These are phyloP conservation scores for Cercospora janseana DNA, from an alignment of 2,329 filamentous ascomycete genomes.

Conservation along the genomic window DNA sequence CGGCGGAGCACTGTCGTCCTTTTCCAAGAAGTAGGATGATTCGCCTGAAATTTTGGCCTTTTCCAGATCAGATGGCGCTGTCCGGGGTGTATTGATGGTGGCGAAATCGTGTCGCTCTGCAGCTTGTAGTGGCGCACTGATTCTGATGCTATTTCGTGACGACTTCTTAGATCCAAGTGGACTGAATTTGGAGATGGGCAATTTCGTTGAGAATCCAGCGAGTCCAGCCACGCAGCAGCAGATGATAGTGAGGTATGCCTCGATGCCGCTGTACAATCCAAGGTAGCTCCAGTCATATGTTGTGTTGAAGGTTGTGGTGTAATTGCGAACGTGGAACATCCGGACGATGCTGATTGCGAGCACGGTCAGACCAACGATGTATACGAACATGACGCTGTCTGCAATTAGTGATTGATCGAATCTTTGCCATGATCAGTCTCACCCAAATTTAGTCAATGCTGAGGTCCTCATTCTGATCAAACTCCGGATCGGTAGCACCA, in stretches of 20 bases:
- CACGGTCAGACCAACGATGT: conserved; percentile 21
- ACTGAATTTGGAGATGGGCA: conserved; percentile 2
- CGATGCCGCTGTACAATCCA: conserved; percentile 20
- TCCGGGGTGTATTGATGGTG: not conserved
- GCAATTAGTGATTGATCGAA: not conserved
- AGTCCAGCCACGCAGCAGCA: conserved; percentile 22
- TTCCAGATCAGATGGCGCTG: conserved; percentile 1
- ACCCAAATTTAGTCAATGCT: conserved; percentile 15
- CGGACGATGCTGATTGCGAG: conserved; percentile 19
- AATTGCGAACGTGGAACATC: conserved; percentile 14
- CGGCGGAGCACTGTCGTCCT: conserved; percentile 10
- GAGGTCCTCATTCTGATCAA: conserved; percentile 14
- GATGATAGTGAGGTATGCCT: conserved; percentile 22
- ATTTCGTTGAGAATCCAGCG: conserved; percentile 12
- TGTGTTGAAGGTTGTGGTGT: conserved; percentile 11
- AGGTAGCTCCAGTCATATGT: conserved; percentile 21
- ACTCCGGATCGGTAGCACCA: conserved; percentile 18
- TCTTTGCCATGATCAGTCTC: not conserved
- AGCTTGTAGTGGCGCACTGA: conserved; percentile 4
- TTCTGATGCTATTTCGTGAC: conserved; percentile 9
- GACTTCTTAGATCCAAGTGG: conserved; percentile 13
- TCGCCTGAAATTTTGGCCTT: conserved; percentile 4
- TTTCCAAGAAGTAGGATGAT: not conserved
- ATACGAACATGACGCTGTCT: conserved; percentile 13
- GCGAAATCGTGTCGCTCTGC: conserved; percentile 7